phyloP scores from a whole-genome alignment of 2,329 filamentous ascomycete species.

The Hymenoscyphus repandus region DNA sequence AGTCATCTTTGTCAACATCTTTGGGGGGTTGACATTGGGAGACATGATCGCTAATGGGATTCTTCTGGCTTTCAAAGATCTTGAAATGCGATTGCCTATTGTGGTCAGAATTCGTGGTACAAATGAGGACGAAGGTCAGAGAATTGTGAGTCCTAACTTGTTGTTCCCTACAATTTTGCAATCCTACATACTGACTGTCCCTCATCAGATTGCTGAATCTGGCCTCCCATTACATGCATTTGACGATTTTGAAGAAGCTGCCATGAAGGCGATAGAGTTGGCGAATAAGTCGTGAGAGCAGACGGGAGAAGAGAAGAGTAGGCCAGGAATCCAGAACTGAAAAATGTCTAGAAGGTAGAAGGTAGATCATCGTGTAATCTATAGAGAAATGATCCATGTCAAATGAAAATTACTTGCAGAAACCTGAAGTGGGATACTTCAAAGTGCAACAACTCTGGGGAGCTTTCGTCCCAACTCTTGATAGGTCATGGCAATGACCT shows the following conservation, averaged over 20 bases:
- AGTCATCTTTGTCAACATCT: constrained; percentile 68
- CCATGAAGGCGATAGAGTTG: constrained; percentile 58
- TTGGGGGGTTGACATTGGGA: constrained; percentile 55
- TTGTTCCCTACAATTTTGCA: neutral
- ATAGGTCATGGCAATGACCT: no score
- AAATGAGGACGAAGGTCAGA: constrained; percentile 65
- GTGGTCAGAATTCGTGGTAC: constrained; percentile 75
- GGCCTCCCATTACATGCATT: constrained; percentile 64
- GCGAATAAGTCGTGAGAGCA: constrained; percentile 31
- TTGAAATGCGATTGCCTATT: constrained; percentile 62
- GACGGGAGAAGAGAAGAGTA: no score
- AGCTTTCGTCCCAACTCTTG: no score
- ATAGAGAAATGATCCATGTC: no score
- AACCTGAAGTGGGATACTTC: no score
- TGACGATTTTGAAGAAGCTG: constrained; percentile 71
- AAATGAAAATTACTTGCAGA: no score
- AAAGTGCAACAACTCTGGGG: no score
- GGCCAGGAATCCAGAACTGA: no score
- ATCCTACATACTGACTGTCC: neutral
- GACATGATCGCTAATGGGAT: constrained; percentile 79
- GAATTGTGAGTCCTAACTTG: constrained; percentile 42
- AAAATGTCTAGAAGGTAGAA: no score
- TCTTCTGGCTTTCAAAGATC: constrained; percentile 64
- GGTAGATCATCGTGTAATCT: no score
- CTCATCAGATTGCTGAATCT: constrained; percentile 54